Evolutionary conservation across 352 stramenopile genomes (phyloP), one percentile per base, ranked within the genome.

Genomic region (Pythium dissimile): DNA sequence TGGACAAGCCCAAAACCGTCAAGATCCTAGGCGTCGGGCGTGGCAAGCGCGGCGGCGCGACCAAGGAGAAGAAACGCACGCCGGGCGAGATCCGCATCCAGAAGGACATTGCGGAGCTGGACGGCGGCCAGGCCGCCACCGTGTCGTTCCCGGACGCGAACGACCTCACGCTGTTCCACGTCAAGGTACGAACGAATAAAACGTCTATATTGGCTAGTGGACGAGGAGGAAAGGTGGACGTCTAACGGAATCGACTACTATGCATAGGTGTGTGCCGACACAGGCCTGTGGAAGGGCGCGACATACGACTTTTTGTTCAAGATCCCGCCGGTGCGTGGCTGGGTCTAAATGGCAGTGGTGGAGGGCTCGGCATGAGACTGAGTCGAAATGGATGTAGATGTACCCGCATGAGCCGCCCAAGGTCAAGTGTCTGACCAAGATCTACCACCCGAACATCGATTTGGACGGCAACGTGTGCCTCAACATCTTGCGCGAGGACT

Each of bases 371-470:
- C n/a, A n/a, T n/a, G n/a, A n/a, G n/a, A n/a, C n/a, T n/a, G n/a
- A n/a, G n/a, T n/a, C n/a, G n/a, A n/a, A n/a, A n/a, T n/a, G n/a
- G n/a, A n/a, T 69, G 45, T 61, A 92, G 80, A 88, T 94, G 75
- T 96, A 95, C 61, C 97, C 97, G 32, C 96, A 99, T 79, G 95
- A 98, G 59, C 96, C 97, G 53, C 97, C 97, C 11, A 99, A 99
- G 73, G 96, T 99, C 41, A 91, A 96, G 54, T 99, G 96, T 64
- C 74, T 96, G 31, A 98, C 92, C 30, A 98, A 93, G 86, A 98
- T 99, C 67, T 99, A 99, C 69, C 96, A 99, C 73, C 96, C 96
- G 16, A 99, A 99, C 75, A 98, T 99, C 70, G 97, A 99, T 73
- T 75, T 98, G 27, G 89, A 99, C 62, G 97, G 97, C 35, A 99